These are phyloP conservation scores for Cercospora sesami DNA, from an alignment of 2,329 filamentous ascomycete species.

Conservation along the genomic window DNA sequence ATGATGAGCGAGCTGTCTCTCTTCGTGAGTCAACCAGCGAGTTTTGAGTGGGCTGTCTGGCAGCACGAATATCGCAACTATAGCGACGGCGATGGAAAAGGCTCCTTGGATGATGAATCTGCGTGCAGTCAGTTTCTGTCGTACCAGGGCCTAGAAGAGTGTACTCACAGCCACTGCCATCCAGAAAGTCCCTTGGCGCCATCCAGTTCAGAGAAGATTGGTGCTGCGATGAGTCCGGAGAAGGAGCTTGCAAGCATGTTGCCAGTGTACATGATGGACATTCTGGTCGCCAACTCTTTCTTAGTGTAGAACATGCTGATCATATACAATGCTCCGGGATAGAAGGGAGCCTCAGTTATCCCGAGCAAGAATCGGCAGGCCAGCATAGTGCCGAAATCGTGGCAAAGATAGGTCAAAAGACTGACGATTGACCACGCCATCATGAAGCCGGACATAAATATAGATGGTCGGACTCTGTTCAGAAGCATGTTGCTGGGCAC, in stretches of 20 bases:
- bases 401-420: constrained; percentile 15
- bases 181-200: constrained; percentile 56
- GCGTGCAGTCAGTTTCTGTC: background rate
- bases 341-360: background rate
- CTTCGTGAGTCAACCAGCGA: constrained; percentile 30
- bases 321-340: background rate
- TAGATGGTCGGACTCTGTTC: constrained; percentile 16
- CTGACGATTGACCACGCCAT: constrained; percentile 17
- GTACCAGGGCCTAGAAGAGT: background rate
- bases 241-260: constrained; percentile 61
- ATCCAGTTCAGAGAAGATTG: constrained; percentile 65
- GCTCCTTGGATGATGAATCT: background rate
- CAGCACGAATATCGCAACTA: background rate
- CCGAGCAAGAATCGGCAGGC: constrained; percentile 13
- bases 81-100: background rate
- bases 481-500: constrained; percentile 15
- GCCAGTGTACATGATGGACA: constrained; percentile 32
- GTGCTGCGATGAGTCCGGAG: constrained; percentile 56
- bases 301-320: constrained; percentile 42
- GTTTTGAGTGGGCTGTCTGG: constrained; percentile 17
- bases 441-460: constrained; percentile 15
- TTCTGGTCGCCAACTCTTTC: constrained; percentile 41
- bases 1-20: constrained; percentile 18
- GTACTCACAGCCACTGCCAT: constrained; percentile 45
- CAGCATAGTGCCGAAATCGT: constrained; percentile 13